phyloP scores from a whole-genome alignment of 129 eudicot species.

The Silybum marianum region DNA sequence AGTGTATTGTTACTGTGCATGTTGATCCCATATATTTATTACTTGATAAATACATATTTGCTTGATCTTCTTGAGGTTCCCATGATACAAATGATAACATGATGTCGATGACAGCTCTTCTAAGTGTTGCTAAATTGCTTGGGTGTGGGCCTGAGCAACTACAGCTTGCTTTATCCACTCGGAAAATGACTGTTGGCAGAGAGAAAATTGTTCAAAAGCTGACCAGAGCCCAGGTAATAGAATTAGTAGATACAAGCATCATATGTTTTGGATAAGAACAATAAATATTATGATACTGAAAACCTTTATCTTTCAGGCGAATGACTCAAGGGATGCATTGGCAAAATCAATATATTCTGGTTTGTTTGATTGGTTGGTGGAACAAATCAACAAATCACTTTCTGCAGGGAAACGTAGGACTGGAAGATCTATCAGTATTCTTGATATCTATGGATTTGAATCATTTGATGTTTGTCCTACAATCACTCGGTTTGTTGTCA shows the following conservation, averaged over 20 bases:
- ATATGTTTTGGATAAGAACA: neutral
- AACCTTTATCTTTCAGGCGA: constrained; percentile 57
- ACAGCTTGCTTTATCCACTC: constrained; percentile 60
- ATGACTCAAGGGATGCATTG: constrained; percentile 83
- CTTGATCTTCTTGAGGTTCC: constrained; percentile 2
- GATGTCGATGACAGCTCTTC: constrained; percentile 49
- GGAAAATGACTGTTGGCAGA: constrained; percentile 59
- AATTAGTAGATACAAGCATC: neutral
- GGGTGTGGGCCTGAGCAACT: constrained; percentile 58
- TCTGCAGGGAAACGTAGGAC: constrained; percentile 78
- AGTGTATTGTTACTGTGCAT: too few relatives aligned
- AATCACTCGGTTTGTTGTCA: neutral
- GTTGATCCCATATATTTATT: neutral
- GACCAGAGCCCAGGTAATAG: constrained; percentile 64
- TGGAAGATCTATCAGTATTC: constrained; percentile 93
- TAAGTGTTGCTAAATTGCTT: constrained; percentile 59
- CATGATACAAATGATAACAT: neutral
- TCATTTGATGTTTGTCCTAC: constrained; percentile 67
- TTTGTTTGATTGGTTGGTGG: constrained; percentile 93
- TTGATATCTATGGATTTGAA: constrained; percentile 95
- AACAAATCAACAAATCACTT: constrained; percentile 86
- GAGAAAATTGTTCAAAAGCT: constrained; percentile 67
- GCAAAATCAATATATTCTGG: constrained; percentile 93
- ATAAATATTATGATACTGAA: constrained; percentile 2
- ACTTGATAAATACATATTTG: neutral